Conservation (phyloP, 257 asterid species). For the Nicotiana attenuata region DNA sequence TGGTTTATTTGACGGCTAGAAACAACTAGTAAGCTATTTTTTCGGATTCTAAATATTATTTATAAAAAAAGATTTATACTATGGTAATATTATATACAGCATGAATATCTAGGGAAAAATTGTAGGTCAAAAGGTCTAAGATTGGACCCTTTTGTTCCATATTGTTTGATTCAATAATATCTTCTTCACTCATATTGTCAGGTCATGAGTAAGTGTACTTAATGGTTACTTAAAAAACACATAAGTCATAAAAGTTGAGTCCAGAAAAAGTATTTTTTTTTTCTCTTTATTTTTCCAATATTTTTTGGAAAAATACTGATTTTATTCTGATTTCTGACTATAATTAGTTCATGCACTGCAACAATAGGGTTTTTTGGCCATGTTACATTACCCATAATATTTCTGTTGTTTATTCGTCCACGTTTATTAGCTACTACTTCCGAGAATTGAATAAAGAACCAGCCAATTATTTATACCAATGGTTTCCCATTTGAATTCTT, state of each 20-base stretch:
- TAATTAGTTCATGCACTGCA: too few relatives aligned
- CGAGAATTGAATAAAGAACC: too few relatives aligned
- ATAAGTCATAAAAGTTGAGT: background rate
- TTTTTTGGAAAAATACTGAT: background rate
- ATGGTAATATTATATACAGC: too few relatives aligned
- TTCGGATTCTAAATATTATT: too few relatives aligned
- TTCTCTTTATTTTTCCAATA: background rate
- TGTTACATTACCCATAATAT: background rate
- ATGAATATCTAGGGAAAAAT: too few relatives aligned
- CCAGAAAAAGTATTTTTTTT: background rate
- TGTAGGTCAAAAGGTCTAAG: background rate
- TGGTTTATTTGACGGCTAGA: too few relatives aligned
- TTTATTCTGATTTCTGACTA: background rate
- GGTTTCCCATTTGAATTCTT: too few relatives aligned
- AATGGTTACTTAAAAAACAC: background rate
- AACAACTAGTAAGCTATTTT: too few relatives aligned
- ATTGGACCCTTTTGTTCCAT: background rate
- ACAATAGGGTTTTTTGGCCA: background rate
- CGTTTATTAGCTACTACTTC: background rate
- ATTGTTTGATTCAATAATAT: background rate
- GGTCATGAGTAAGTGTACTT: background rate
- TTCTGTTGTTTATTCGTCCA: background rate
- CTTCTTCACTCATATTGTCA: background rate
- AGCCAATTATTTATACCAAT: too few relatives aligned
- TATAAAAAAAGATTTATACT: too few relatives aligned